These are phyloP conservation scores for Backusella mclennaniae DNA, from an alignment of 192 early-diverging fungal genomes.

Conservation along the genomic window DNA sequence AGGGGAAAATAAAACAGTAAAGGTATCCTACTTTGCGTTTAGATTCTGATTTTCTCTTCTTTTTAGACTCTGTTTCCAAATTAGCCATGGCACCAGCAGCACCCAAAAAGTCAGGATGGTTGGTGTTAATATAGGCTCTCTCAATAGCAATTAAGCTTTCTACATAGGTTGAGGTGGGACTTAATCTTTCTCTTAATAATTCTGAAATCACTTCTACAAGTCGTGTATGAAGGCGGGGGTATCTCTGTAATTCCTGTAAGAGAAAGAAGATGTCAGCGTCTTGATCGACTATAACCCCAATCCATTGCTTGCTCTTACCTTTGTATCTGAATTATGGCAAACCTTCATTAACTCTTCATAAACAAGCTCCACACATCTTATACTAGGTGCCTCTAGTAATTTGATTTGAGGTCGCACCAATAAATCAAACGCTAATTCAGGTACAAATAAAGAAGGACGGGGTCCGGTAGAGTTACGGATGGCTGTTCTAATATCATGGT, in stretches of 20 bases:
- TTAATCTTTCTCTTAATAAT: constrained; percentile 69
- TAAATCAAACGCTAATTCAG: constrained; percentile 83
- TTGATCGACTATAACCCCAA: not conserved
- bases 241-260: constrained; percentile 66
- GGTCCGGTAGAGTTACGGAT: constrained; percentile 85
- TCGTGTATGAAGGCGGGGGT: constrained; percentile 70
- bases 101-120: constrained; percentile 84
- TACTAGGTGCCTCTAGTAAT: constrained; percentile 68
- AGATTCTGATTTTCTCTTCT: constrained; percentile 48
- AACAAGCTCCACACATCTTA: constrained; percentile 78
- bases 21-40: constrained; percentile 19
- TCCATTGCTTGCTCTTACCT: constrained; percentile 32
- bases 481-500: constrained; percentile 75
- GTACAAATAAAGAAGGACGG: constrained; percentile 77
- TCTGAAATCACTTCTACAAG: constrained; percentile 78
- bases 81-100: constrained; percentile 72
- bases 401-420: constrained; percentile 81
- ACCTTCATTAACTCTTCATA: constrained; percentile 85
- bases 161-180: constrained; percentile 71
- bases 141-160: constrained; percentile 81
- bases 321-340: constrained; percentile 72
- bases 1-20: not conserved
- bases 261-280: not conserved
- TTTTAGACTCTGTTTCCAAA: constrained; percentile 64
- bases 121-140: constrained; percentile 83